A percentile compares a stretch with the other conserved stretches of the same genome.
Evolutionary conservation across 2,329 filamentous ascomycete species (phyloP).

Genomic region (Diaporthe amygdali): DNA sequence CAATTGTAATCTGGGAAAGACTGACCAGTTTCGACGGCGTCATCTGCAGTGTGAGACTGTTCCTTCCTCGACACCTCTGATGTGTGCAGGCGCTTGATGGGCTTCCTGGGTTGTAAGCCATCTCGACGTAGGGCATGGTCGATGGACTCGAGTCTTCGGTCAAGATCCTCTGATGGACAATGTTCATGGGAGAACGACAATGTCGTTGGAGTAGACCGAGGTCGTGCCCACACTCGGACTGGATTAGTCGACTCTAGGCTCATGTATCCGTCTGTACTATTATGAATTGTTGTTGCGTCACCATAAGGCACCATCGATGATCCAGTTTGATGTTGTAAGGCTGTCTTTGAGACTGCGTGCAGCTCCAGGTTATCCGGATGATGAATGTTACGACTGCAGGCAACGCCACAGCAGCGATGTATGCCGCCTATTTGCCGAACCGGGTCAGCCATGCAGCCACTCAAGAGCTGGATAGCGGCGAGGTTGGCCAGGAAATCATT

Average conservation of each 20-base stretch:
- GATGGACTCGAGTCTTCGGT: neutral
- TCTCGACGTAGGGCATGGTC: neutral
- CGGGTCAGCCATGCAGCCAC: neutral
- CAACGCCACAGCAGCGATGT: neutral
- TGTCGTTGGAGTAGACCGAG: neutral
- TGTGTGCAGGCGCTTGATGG: neutral
- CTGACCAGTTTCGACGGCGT: no score
- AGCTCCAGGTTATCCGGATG: neutral
- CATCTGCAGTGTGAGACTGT: neutral
- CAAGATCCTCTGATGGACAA: neutral
- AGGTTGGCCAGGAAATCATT: conserved; percentile 14
- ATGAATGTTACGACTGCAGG: neutral
- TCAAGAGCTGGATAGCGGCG: conserved; percentile 23
- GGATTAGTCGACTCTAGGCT: neutral
- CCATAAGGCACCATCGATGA: no score
- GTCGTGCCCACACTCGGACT: no score
- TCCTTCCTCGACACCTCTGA: neutral
- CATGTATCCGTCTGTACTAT: neutral
- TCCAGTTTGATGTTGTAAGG: neutral
- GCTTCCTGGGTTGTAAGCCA: no score
- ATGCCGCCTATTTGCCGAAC: neutral
- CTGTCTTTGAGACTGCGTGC: neutral
- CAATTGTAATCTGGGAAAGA: neutral
- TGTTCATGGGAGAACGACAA: neutral
- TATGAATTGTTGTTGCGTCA: neutral